Evolutionary conservation across 345 rosid genomes (phyloP), one percentile per base, ranked within the genome.

Genomic region (Euphorbia pulcherrima): DNA sequence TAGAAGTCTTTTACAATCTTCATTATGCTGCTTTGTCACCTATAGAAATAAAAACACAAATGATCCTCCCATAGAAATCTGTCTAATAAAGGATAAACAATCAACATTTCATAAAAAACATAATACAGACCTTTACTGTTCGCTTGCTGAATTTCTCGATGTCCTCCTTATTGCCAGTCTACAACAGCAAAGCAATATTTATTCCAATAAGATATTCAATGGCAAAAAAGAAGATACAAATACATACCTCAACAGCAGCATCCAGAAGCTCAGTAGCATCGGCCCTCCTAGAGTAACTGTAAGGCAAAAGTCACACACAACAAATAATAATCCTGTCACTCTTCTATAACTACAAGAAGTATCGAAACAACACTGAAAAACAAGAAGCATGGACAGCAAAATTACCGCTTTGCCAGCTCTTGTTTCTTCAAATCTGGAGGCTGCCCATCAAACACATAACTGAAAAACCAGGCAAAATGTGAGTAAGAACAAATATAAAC

Each of bases 91-190:
- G 44, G 12, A 60, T 8, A 6, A 6, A 61, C 20, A 61, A 16
- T 24, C 51, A 5, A 28, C 21, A 1, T 8, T 21, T 39, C 21
- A 54, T 18, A 2, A 26, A 47, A 60, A 60, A 18, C 44, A 33
- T 26, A 18, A 7, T 2, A 64, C 67, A 37, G 62, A 91, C 96
- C 91, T 94, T 94, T 65, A 88, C 96, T 26, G 96, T 89, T 68
- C 97, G 81, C 74, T 94, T 91, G 72, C 96, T 91, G 83, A 83
- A 89, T 80, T 91, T 94, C 77, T 94, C 97, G 69, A 91, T 89
- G 75, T 91, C 97, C 57, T 88, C 97, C 81, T 84, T 84, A 74
- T 82, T 87, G 64, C 95, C 96, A 77, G 72, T 44, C 97, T 91
- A 76, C 80, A 73, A 24, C 30, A 39, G 57, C 27, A 58, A 64